Base-by-base conservation (phyloP, 257 asterid species). In the Vinca minor region DNA sequence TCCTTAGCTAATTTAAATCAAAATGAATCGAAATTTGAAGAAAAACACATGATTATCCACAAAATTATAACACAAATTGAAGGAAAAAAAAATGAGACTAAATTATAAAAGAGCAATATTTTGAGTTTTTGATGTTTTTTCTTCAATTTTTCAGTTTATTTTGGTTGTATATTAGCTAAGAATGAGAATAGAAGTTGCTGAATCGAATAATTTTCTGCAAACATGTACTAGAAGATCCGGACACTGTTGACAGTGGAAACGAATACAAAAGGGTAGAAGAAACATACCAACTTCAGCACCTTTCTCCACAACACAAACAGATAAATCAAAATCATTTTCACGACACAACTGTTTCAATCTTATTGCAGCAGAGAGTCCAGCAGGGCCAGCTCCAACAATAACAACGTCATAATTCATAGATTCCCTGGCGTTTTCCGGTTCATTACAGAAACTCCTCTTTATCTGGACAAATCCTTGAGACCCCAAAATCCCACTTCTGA, bases 331-430 rank as follows among this genome's bases (percentile, higher is more conserved):
- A 68, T 84, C 84, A 10, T 81, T 89, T 68, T 82, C 84, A 70
- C 72, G 75, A 80, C 98, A 87, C 61, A 93, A 66, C 38, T 93
- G 98, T 78, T 93, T 93, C 83, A 93, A 73, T 64, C 78, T 80
- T 64, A 93, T 89, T 35, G 98, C 98, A 10, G 98, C 96, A 3
- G 98, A 93, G 54, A 93, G 70, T 9, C 98, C 98, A 74, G 98
- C 96, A 50, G 98, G 97, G 1, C 98, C 98, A 8, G 94, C 98
- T 66, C 98, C 98, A 72, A 93, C 95, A 67, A 93, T 81, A 71
- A 93, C 96, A 67, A 85, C 96, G 69, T 93, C 98, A 73, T 93
- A 93, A 17, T 85, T 76, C 69, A 93, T 69, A 50, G 81, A 76
- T 71, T 92, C 98, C 69, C 97, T 78, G 71, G 71, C 35, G 76